phyloP scores from a whole-genome alignment of 306 rosid genomes.

The Chamaecrista fasciculata region DNA sequence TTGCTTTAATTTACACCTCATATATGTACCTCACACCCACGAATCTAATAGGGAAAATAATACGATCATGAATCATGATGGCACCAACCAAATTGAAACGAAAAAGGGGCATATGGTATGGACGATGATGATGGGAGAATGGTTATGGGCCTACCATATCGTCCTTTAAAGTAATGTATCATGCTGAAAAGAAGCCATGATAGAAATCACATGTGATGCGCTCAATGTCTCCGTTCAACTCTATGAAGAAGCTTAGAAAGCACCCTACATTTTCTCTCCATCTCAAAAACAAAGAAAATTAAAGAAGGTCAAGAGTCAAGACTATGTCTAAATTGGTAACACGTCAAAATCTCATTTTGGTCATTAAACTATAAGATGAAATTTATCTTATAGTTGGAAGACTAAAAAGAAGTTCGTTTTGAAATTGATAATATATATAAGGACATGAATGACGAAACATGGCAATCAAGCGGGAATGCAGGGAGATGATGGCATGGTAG shows the following conservation, averaged over 20 bases:
- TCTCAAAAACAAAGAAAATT: neutral
- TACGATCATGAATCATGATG: neutral
- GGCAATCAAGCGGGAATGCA: neutral
- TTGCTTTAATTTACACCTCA: neutral
- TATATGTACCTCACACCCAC: neutral
- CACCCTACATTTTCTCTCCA: neutral
- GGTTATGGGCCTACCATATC: neutral
- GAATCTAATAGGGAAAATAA: neutral
- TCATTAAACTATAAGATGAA: no score
- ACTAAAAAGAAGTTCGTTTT: no score
- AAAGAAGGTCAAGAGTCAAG: neutral
- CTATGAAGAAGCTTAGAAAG: slow-evolving; percentile 7
- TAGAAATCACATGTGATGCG: slow-evolving; percentile 24
- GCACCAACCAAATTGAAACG: neutral
- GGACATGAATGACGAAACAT: no score
- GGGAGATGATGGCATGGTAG: neutral
- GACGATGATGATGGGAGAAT: neutral
- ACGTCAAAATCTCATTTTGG: no score
- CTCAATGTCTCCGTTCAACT: neutral
- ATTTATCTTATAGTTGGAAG: no score
- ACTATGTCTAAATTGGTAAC: no score
- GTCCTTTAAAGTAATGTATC: neutral
- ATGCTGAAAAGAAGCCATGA: neutral
- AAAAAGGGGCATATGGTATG: neutral
- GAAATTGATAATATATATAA: no score